Base-by-base conservation (phyloP, 75 land plant species). In the Ceratopteris richardii region DNA sequence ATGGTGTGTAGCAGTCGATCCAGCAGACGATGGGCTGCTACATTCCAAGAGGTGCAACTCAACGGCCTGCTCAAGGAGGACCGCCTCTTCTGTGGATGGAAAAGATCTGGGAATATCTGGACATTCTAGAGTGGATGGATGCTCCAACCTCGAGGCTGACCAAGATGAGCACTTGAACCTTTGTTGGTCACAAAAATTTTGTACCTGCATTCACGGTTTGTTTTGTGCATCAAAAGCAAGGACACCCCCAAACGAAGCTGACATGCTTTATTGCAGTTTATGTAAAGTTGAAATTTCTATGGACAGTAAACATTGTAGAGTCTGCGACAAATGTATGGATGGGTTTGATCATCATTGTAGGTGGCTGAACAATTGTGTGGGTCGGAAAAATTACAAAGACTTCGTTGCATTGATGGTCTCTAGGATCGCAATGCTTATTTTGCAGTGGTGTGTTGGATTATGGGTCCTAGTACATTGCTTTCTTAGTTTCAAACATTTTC, bases 341-440 rank as follows among this genome's bases (percentile, higher is more conserved):
- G 65, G 79, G 7, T 93, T 88, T 68, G 98, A 93, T 83, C 98
- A 93, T 69, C 98, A 93, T 70, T 93, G 98, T 76, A 78, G 97
- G 98, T 94, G 98, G 98, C 75, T 94, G 5, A 94, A 94, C 73
- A 94, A 94, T 56, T 94, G 98, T 46, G 79, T 94, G 50, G 98
- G 98, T 29, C 80, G 70, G 68, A 83, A 65, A 66, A 94, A 94
- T 59, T 94, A 94, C 62, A 59, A 67, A 48, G 63, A 71, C n/a
- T 94, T 94, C 61, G 75, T 90, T 60, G 63, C 77, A 27, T 85
- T 94, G 13, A 90, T 94, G 96, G 80, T 83, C 37, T 62, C 79
- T 20, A 74, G 92, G 18, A 73, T 93, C 55, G 68, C 71, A 75
- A 87, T 89, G 73, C 68, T 71, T 50, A 31, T 71, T 27, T 64